Evolutionary conservation across 2,329 filamentous ascomycete species (phyloP), one percentile per base, ranked within the genome.

Genomic region (Xylariaceae sp.): DNA sequence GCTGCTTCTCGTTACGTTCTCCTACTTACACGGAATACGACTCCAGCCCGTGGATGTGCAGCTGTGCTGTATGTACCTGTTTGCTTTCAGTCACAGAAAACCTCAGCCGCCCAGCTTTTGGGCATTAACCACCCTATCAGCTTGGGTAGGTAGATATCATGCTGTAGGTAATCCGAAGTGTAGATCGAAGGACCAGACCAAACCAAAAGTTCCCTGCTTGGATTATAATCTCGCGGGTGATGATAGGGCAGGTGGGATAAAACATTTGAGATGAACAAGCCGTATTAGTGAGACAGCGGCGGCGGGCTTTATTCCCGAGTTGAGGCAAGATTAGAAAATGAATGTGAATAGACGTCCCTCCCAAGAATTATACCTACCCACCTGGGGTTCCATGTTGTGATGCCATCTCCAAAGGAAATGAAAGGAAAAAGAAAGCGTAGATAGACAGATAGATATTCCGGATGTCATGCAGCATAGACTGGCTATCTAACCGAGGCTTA

Each of bases 281-380:
- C 49, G 49, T 51, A 34, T 51, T 51, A 15, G 49, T 51, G 49
- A 51, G 49, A 51, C 49, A 51, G 23, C 49, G 49, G 49, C 49
- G 49, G 49, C 49, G 17, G 48, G 18, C 23, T 18, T 45, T 50
- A 30, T 50, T 50, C 18, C 48, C 48, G 49, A 51, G 49, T 34
- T 13, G 11, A 13, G 48, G 17, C 48, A n/a, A 15, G 48, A 30
- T 30, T 30, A 13, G 15, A 15, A 10, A 41, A 9, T 50, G 11
- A 23, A 30, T 23, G 23, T 35, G 2, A 51, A 35, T 51, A 35
- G 5, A 11, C 23, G 18, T 5, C 8, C 48, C 17, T 30, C 47
- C 47, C 23, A 30, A 30, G 9, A 41, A 41, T 9, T 4, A 10
- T 41, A 41, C 37, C 37, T 9, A 41, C 37, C 13, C 41, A 45